These are phyloP conservation scores for Hanseniaspora valbyensis DNA, from an alignment of 805 yeast genomes.

Conservation along the genomic window DNA sequence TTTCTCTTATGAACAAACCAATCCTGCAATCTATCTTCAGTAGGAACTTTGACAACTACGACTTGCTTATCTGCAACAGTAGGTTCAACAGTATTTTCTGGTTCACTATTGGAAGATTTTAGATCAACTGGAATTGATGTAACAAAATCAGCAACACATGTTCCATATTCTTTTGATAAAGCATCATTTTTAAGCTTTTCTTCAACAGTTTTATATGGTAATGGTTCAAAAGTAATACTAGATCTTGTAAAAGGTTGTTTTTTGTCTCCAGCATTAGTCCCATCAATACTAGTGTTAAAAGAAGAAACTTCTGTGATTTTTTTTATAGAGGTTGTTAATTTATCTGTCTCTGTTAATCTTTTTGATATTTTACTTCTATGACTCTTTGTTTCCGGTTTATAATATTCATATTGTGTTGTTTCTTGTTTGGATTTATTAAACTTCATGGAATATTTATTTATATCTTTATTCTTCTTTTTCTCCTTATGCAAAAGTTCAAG, in stretches of 20 bases:
- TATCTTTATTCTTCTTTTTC: conserved; percentile 9
- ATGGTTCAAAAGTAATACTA: conserved; percentile 10
- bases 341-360: conserved; percentile 24
- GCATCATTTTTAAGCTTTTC: conserved; percentile 4
- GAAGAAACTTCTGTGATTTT: conserved; percentile 22
- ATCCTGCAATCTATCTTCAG: conserved; percentile 51
- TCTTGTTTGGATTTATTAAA: conserved; percentile 20
- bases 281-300: not conserved
- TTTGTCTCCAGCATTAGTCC: not conserved
- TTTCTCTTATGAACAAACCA: conserved; percentile 65
- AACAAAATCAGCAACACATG: not conserved
- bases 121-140: not conserved
- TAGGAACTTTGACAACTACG: conserved; percentile 36
- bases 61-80: conserved; percentile 30
- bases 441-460: conserved; percentile 11
- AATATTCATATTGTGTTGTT: conserved; percentile 30
- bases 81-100: not conserved
- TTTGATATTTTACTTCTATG: conserved; percentile 1
- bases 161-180: conserved; percentile 8
- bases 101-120: not conserved
- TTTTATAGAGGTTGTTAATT: conserved; percentile 29
- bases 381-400: conserved; percentile 26
- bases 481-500: not conserved
- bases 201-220: not conserved
- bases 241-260: conserved; percentile 14